These are phyloP conservation scores for Mangifera indica DNA, from an alignment of 345 rosid genomes.

Conservation along the genomic window DNA sequence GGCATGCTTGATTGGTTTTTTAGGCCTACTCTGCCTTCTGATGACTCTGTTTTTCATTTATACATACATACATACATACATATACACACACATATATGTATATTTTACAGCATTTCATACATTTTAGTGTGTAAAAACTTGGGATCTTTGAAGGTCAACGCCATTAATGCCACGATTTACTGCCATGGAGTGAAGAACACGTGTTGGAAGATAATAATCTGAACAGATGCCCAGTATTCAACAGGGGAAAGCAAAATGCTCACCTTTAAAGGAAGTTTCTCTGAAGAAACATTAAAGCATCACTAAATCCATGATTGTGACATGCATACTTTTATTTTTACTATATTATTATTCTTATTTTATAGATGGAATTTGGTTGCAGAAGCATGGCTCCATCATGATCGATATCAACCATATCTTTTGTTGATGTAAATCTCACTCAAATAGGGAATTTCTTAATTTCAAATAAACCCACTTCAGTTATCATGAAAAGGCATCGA, in stretches of 20 bases:
- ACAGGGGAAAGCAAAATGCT: not conserved
- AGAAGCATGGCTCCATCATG: not conserved
- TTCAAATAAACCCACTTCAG: not conserved
- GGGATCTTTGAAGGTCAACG: not conserved
- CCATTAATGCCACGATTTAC: not conserved
- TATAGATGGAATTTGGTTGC: constrained; percentile 3
- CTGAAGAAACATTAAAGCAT: not conserved
- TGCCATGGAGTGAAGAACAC: not conserved
- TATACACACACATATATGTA: too few species aligned
- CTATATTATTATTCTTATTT: not conserved
- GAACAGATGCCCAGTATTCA: not conserved
- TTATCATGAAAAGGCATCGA: not conserved
- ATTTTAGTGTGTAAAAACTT: not conserved
- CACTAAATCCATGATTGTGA: not conserved
- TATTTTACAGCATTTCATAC: not conserved
- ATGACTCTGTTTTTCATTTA: not conserved
- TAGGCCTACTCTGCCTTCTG: not conserved
- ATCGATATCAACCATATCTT: not conserved
- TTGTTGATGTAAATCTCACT: not conserved
- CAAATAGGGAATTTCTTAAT: not conserved
- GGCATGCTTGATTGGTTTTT: not conserved
- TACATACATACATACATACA: too few species aligned
- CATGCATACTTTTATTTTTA: not conserved
- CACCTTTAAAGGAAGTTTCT: not conserved
- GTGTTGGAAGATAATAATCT: not conserved